phyloP scores from a whole-genome alignment of 1,284 basidiomycete genomes.

The Cerrena zonata region DNA sequence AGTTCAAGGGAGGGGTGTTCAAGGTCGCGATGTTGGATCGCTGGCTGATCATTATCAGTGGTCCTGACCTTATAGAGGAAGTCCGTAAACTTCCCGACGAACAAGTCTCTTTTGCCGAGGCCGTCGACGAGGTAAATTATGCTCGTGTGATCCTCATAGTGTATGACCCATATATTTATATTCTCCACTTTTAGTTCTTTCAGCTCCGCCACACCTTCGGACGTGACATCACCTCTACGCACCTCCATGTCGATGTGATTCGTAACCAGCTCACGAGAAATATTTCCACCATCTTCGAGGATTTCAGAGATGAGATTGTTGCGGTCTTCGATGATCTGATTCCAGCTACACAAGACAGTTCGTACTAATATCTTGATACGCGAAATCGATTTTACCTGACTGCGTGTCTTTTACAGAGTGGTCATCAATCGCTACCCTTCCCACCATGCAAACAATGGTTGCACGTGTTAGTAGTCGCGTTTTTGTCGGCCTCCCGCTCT shows the following conservation, averaged over 20 bases:
- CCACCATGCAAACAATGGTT: constrained; percentile 28
- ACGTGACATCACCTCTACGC: constrained; percentile 16
- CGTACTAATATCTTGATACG: constrained; percentile 8
- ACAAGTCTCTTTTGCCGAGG: constrained; percentile 23
- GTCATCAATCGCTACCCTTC: constrained; percentile 24
- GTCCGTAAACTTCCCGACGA: constrained; percentile 27
- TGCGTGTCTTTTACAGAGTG: constrained; percentile 22
- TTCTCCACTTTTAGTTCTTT: too few species aligned
- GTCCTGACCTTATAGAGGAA: constrained; percentile 23
- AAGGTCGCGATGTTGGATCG: constrained; percentile 32
- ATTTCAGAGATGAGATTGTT: constrained; percentile 26
- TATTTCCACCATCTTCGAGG: constrained; percentile 21
- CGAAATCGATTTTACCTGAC: not conserved
- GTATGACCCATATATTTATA: too few species aligned
- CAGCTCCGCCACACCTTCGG: constrained; percentile 23
- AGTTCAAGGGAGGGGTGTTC: constrained; percentile 14
- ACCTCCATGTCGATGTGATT: constrained; percentile 23
- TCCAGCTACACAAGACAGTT: constrained; percentile 15
- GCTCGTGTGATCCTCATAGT: too few species aligned
- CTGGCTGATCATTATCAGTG: constrained; percentile 25
- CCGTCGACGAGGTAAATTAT: constrained; percentile 26
- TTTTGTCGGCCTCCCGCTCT: constrained; percentile 40
- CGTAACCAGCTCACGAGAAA: constrained; percentile 23
- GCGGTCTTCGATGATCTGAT: constrained; percentile 18
- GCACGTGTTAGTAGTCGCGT: constrained; percentile 37